Percentiles rank a stretch among this genome's conserved stretches.
Evolutionary conservation across 164 flowering plant species (phyloP).

Genomic region (Dillenia turbinata): DNA sequence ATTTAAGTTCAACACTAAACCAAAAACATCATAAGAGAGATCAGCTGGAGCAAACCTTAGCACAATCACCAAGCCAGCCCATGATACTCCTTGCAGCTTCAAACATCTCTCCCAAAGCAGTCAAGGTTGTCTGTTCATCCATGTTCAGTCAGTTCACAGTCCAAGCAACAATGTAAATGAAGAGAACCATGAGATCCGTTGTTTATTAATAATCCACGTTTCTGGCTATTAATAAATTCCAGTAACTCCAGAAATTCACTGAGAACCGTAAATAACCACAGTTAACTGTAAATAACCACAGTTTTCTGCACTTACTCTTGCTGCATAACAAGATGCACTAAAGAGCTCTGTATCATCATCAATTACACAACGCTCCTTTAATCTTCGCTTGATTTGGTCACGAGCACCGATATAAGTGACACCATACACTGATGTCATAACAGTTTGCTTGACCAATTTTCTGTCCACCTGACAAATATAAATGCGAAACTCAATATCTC

Average conservation of each 20-base stretch:
- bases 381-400: conserved; percentile 84
- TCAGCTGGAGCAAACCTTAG: conserved; percentile 20
- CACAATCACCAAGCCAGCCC: conserved; percentile 86
- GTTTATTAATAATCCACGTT: too few relatives aligned
- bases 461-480: conserved; percentile 56
- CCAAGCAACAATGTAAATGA: neutral
- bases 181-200: too few relatives aligned
- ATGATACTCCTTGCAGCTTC: conserved; percentile 92
- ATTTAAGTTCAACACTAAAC: too few relatives aligned
- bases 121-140: conserved; percentile 65
- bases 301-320: conserved; percentile 51
- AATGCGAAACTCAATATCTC: too few relatives aligned
- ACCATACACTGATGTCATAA: conserved; percentile 99
- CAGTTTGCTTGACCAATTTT: conserved; percentile 97
- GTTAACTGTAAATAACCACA: too few relatives aligned
- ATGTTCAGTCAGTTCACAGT: conserved; percentile 2
- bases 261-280: too few relatives aligned
- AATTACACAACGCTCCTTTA: conserved; percentile 67
- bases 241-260: too few relatives aligned
- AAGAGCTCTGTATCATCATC: conserved; percentile 57
- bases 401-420: conserved; percentile 99
- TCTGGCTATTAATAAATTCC: too few relatives aligned
- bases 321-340: conserved; percentile 85
- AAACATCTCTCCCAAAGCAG: conserved; percentile 94
- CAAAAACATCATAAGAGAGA: too few relatives aligned